Evolutionary conservation across 139 green algal genomes (phyloP), one percentile per base, ranked within the genome.

Genomic region (Desmodesmus armatus): DNA sequence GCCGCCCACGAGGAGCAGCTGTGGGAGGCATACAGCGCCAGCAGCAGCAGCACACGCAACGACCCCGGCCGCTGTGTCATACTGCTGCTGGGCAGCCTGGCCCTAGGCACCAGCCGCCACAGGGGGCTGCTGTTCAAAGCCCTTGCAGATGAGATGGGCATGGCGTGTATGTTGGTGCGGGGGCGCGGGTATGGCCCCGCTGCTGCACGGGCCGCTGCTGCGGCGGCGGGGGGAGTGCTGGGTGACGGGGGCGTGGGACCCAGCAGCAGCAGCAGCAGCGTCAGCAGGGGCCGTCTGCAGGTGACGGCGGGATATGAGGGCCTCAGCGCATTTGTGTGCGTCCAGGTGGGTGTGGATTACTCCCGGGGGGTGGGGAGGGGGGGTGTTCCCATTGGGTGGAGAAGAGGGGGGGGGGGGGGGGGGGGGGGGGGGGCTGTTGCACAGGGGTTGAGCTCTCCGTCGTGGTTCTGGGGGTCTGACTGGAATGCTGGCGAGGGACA

Each of bases 101-200:
- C 70, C 31, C 79, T 89, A 21, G 95, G 94, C 13, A 49, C 91
- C 15, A 35, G 70, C 13, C 78, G 95, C 9, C 96, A 98, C 85
- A 84, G 96, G 13, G 93, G 93, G 29, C 88, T 98, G 81, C 90
- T 98, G 47, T 98, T 96, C 91, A 98, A 98, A 88, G 78, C 89
- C n/a, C 87, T 98, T 7, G 93, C 92, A 1, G 94, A 96, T 72
- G 85, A 87, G 13, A 80, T 93, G 35, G 85, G 90, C 27, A 49
- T 97, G 73, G 83, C 63, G 1, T 95, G 93, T 88, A 84, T 84
- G 27, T 40, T 98, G 23, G 66, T 94, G 21, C 88, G 89, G 21
- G 93, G 93, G 19, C 29, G 66, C 39, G 70, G 47, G 15, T 31
- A 75, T 47, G 21, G 81, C n/a, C n/a, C n/a, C n/a, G n/a, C n/a